phyloP scores from a whole-genome alignment of 1,284 basidiomycete species.

The Rhodotorula sp. region DNA sequence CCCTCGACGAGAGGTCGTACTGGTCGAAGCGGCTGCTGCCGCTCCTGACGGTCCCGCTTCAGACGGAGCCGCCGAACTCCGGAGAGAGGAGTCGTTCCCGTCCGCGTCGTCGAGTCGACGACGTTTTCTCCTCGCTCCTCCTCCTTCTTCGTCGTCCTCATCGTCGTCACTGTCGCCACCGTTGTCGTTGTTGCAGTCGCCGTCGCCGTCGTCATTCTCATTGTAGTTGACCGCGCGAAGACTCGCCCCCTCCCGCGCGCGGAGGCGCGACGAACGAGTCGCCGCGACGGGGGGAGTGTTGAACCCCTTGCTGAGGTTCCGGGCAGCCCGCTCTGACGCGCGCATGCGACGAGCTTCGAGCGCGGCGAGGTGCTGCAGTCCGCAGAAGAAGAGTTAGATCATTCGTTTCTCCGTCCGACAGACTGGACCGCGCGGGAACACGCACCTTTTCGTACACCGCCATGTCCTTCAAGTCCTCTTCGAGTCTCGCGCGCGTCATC shows the following conservation, averaged over 20 bases:
- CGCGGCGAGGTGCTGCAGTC: slow-evolving; percentile 6
- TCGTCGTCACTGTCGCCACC: slow-evolving; percentile 5
- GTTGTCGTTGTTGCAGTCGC: background rate
- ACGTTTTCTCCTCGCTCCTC: slow-evolving; percentile 1
- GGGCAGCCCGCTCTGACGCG: slow-evolving; percentile 22
- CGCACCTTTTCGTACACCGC: slow-evolving; percentile 23
- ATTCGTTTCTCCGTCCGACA: too few species aligned
- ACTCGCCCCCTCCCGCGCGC: background rate
- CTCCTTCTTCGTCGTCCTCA: slow-evolving; percentile 4
- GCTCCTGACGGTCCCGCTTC: slow-evolving; percentile 1
- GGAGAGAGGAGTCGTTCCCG: background rate
- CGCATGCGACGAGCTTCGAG: slow-evolving; percentile 1
- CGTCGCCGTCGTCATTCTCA: slow-evolving; percentile 12
- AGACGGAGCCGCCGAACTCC: background rate
- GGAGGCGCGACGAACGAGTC: slow-evolving; percentile 23
- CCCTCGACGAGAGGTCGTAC: background rate
- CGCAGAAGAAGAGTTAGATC: too few species aligned
- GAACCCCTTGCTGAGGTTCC: background rate
- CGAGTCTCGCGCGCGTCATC: slow-evolving; percentile 21
- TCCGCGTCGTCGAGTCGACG: background rate
- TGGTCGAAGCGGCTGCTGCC: background rate
- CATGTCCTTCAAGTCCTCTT: slow-evolving; percentile 14
- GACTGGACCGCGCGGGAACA: too few species aligned
- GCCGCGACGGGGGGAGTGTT: background rate
- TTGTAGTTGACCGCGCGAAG: slow-evolving; percentile 10